These are phyloP conservation scores for Pestalotiopsis fici DNA, from an alignment of 2,329 filamentous ascomycete species.

Conservation along the genomic window DNA sequence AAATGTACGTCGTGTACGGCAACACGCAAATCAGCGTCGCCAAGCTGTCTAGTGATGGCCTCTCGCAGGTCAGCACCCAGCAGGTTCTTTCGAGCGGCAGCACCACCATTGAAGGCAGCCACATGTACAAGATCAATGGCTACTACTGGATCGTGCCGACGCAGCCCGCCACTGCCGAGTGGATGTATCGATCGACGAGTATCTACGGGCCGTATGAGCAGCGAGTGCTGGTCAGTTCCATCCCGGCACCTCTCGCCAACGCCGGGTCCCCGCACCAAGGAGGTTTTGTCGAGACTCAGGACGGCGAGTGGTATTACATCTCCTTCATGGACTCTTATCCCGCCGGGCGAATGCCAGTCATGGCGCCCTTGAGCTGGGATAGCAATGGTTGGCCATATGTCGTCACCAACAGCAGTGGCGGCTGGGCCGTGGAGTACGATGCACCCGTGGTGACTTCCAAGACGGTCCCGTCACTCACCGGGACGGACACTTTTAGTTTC, in stretches of 20 bases:
- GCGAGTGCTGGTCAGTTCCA: conserved; percentile 39
- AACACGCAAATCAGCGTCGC: conserved; percentile 49
- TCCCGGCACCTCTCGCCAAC: conserved; percentile 38
- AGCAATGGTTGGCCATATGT: conserved; percentile 49
- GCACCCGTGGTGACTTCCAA: conserved; percentile 23
- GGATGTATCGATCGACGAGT: conserved; percentile 46
- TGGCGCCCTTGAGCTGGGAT: conserved; percentile 52
- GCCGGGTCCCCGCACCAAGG: conserved; percentile 53
- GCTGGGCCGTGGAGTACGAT: conserved; percentile 42
- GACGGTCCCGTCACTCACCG: conserved; percentile 22
- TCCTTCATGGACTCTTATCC: conserved; percentile 56
- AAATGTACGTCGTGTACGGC: conserved; percentile 59
- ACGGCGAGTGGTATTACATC: conserved; percentile 57
- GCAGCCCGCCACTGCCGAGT: conserved; percentile 40
- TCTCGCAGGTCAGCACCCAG: conserved; percentile 30
- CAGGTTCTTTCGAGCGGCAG: conserved; percentile 40
- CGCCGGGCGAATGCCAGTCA: conserved; percentile 54
- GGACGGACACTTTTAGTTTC: conserved; percentile 43
- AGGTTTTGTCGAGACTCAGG: conserved; percentile 50
- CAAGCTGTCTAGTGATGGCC: conserved; percentile 49
- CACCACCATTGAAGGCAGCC: conserved; percentile 46
- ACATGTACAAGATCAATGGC: conserved; percentile 55
- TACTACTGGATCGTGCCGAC: conserved; percentile 54
- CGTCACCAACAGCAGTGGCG: conserved; percentile 40
- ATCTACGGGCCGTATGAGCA: conserved; percentile 53